Base-by-base conservation (phyloP, 495 filamentous ascomycete species). In the Aspergillus funiculosus region DNA sequence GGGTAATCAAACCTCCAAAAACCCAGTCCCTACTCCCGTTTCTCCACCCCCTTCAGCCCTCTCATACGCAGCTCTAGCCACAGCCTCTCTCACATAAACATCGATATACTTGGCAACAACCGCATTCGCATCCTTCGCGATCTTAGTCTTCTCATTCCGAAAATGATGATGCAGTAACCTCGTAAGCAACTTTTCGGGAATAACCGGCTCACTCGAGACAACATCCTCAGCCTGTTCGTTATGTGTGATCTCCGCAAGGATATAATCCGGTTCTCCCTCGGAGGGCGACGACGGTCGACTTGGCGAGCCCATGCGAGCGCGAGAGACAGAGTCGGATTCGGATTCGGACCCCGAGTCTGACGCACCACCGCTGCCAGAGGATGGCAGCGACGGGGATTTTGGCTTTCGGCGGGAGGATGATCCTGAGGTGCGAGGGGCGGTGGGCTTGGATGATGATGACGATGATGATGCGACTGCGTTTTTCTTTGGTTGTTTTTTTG, bases 71-170 rank as follows among this genome's bases (percentile, higher is more conserved):
- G 87, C 83, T 62, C 92, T 60, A 20, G 89, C 89, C 56, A 98
- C 79, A 21, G 89, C 89, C 69, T 98, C 92, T 51, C 86, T 74
- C 45, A 96, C 86, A 73, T 95, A 98, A 9, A 86, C 81, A 68
- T 94, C 87, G 59, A 95, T 77, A 58, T 97, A 97, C 67, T 84
- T 88, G 3, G 78, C 86, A 22, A 92, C 76, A 5, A 89, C 80
- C 10, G 65, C 70, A 59, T 89, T 81, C 13, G 92, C 94, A 38
- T 89, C 85, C 56, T 81, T 83, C 3, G 81, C 79, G 27, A 97
- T 83, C 59, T 83, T 75, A 2, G 82, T 90, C 42, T 79, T 77
- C 14, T 72, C 58, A 28, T 79, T 75, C 43, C 82, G 73, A 56
- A 95, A 94, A 62, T 83, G 80, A 45, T 89, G 78, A 57, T 94